phyloP scores from a whole-genome alignment of 345 rosid species.

The Eutrema yunnanense region DNA sequence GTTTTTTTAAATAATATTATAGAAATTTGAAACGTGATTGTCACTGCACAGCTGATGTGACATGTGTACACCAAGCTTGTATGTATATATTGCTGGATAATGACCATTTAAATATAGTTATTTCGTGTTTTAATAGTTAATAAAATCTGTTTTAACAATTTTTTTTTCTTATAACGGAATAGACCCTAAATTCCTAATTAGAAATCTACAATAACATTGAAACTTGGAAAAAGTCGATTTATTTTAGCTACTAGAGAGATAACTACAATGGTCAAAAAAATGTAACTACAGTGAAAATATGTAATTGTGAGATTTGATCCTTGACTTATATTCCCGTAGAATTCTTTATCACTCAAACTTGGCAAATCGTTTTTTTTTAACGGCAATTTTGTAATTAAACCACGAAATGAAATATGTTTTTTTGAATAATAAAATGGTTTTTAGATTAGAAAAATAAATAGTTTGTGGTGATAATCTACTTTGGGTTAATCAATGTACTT shows the following conservation, averaged over 20 bases:
- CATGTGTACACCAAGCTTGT: background rate
- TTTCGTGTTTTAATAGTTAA: background rate
- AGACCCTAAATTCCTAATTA: background rate
- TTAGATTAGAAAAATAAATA: background rate
- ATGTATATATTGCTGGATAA: background rate
- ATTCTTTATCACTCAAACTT: background rate
- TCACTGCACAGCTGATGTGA: slow-evolving; percentile 8
- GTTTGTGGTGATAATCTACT: background rate
- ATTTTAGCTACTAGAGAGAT: background rate
- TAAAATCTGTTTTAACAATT: background rate
- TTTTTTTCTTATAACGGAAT: background rate
- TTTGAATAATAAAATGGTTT: background rate
- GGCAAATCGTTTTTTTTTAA: too few relatives aligned
- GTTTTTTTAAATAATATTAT: too few relatives aligned
- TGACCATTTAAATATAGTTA: background rate
- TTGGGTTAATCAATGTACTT: background rate
- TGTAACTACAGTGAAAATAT: background rate
- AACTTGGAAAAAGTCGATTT: background rate
- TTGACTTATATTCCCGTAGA: background rate
- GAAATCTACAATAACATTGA: background rate
- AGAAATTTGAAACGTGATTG: slow-evolving; percentile 8
- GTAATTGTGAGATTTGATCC: background rate
- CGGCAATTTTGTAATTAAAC: background rate
- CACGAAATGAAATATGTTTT: too few relatives aligned
- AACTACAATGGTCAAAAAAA: background rate